Evolutionary conservation across 495 filamentous ascomycete species (phyloP), one percentile per base, ranked within the genome.

Genomic region (Oleoguttula mirabilis): DNA sequence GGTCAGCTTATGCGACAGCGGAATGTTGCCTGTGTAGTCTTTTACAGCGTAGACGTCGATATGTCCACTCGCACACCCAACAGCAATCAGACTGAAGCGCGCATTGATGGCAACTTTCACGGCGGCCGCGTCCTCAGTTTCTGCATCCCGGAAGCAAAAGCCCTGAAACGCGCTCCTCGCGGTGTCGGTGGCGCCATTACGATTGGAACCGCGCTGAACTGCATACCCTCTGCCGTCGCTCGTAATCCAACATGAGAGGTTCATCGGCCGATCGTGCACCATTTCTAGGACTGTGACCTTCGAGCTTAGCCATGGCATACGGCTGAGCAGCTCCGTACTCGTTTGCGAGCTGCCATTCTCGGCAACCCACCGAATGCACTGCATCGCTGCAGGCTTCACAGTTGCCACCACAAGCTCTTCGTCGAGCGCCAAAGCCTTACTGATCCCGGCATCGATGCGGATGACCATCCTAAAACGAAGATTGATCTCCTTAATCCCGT

Each of bases 251-350:
- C 88, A 81, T 25, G 84, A 79, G 14, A 99, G 70, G 54, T 90
- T 96, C 88, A 99, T 99, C 1, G 90, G 88, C 49, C 88, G 76
- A 60, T 99, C 90, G 63, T 95, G 80, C 19, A 93, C 80, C 85
- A 99, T 94, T 39, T 93, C 82, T 28, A 61, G 58, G 28, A 94
- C 75, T 0, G 69, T 73, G 3, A 75, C 70, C 62, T 81, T 86
- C 3, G 16, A 20, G 57, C 82, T 88, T 16, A 94, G 56, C 73
- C 87, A 92, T 23, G 73, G 59, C 75, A 95, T 92, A 21, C 83
- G 77, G 51, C 78, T 93, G 43, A 96, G 60, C 10, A 96, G 66
- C 59, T 96, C 88, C 3, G 88, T 94, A 41, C 75, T 86, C 5
- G 90, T 95, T 58, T 96, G 92, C 30, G 69, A 78, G 16, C 82